Conservation (phyloP, 2,329 filamentous ascomycete species). For the Beauveria pseudobassiana region DNA sequence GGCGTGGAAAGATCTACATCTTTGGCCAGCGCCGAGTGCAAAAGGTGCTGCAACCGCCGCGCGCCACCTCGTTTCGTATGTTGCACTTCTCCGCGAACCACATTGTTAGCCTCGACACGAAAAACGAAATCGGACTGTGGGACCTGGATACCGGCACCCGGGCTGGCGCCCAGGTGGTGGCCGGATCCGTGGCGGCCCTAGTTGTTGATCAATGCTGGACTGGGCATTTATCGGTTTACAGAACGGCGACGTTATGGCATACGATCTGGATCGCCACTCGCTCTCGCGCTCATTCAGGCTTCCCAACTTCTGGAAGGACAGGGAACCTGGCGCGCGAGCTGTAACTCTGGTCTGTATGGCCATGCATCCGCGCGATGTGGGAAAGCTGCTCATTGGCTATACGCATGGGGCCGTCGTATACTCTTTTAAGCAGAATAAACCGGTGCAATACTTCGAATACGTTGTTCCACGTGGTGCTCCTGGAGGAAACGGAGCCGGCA, state of each 20-base stretch:
- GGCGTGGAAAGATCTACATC: slow-evolving; percentile 80
- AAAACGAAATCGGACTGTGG: slow-evolving; percentile 80
- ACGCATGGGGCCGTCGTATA: slow-evolving; percentile 80
- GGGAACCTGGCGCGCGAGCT: slow-evolving; percentile 57
- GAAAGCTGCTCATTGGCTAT: slow-evolving; percentile 87
- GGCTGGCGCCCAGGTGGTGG: slow-evolving; percentile 63
- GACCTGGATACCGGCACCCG: slow-evolving; percentile 64
- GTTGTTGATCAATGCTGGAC: slow-evolving; percentile 82
- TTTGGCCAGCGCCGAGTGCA: slow-evolving; percentile 77
- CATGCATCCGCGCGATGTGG: slow-evolving; percentile 86
- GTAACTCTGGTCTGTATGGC: slow-evolving; percentile 65
- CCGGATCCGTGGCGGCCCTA: slow-evolving; percentile 66
- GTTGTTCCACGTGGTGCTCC: slow-evolving; percentile 72
- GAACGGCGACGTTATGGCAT: slow-evolving; percentile 81
- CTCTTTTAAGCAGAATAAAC: slow-evolving; percentile 85
- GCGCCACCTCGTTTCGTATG: slow-evolving; percentile 65
- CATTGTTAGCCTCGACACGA: slow-evolving; percentile 75
- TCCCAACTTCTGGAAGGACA: slow-evolving; percentile 77
- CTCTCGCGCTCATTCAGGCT: slow-evolving; percentile 67
- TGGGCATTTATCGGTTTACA: slow-evolving; percentile 83
- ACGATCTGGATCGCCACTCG: slow-evolving; percentile 77
- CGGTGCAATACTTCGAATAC: slow-evolving; percentile 76
- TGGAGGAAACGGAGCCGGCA: slow-evolving; percentile 63
- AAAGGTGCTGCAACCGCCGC: slow-evolving; percentile 62
- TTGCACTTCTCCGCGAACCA: slow-evolving; percentile 83